These are phyloP conservation scores for Xylaria venustula DNA, from an alignment of 495 filamentous ascomycete species.

Conservation along the genomic window DNA sequence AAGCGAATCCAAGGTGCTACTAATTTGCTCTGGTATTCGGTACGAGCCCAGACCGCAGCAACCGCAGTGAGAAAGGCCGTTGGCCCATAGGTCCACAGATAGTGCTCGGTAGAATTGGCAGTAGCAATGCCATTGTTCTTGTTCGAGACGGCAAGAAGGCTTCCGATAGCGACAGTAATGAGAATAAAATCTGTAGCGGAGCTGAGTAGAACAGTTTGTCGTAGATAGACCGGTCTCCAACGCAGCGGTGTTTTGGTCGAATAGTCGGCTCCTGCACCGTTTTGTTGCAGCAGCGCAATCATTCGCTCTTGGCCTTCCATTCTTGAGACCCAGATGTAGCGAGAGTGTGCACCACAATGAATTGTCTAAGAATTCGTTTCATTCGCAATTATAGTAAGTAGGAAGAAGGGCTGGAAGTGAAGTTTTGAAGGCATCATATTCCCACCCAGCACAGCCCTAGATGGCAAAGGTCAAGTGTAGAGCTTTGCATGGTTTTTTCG, in stretches of 20 bases:
- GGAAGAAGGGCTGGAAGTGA: too few species aligned
- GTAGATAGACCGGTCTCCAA: conserved; percentile 30
- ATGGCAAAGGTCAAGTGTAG: too few species aligned
- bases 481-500: too few species aligned
- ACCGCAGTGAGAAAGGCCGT: conserved; percentile 30
- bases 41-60: conserved; percentile 25
- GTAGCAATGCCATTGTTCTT: conserved; percentile 15
- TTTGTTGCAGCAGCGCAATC: too few species aligned
- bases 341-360: too few species aligned
- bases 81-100: conserved; percentile 34
- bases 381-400: too few species aligned
- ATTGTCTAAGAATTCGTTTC: too few species aligned
- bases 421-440: too few species aligned
- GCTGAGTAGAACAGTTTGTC: conserved; percentile 9
- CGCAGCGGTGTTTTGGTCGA: not conserved
- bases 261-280: too few species aligned
- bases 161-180: conserved; percentile 11
- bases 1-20: conserved; percentile 28
- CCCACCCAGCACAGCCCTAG: too few species aligned
- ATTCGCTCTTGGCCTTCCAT: too few species aligned
- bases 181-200: not conserved
- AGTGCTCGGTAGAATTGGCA: conserved; percentile 10
- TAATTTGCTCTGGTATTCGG: conserved; percentile 28
- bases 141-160: conserved; percentile 16
- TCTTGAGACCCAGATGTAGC: too few species aligned